These are phyloP conservation scores for Malus hybrid DNA, from an alignment of 331 rosid species.

Conservation along the genomic window DNA sequence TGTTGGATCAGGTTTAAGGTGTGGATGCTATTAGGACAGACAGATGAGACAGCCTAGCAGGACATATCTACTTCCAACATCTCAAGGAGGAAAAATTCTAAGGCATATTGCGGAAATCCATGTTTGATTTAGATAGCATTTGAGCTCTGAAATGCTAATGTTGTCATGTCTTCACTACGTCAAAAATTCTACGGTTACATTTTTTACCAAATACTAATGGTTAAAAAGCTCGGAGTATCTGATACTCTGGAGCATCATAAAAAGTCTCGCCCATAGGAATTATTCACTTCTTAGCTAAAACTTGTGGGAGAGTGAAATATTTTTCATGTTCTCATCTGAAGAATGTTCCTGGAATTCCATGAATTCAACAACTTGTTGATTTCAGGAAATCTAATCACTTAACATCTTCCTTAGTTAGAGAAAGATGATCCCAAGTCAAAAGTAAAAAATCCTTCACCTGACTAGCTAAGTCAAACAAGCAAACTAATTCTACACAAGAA, in stretches of 20 bases:
- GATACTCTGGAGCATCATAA: too few relatives aligned
- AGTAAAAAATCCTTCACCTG: neutral
- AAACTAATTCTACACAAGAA: neutral
- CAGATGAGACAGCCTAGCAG: neutral
- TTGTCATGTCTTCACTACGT: neutral
- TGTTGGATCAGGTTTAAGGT: slow-evolving; percentile 1
- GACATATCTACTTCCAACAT: neutral
- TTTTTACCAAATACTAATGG: too few relatives aligned
- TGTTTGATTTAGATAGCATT: neutral
- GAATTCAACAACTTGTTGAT: neutral
- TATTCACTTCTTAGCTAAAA: neutral
- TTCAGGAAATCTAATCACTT: neutral
- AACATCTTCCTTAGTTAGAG: neutral
- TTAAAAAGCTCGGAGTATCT: too few relatives aligned
- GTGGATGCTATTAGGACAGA: neutral
- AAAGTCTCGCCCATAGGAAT: too few relatives aligned
- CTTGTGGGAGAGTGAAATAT: neutral
- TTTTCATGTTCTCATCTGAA: too few relatives aligned
- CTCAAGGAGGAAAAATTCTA: neutral
- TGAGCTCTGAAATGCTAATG: too few relatives aligned
- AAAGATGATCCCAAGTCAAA: neutral
- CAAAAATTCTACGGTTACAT: too few relatives aligned
- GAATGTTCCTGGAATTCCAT: neutral
- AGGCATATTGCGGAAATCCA: neutral
- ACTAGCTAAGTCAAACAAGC: neutral